Conservation (phyloP, 805 yeast species). For the Candida golubevii region DNA sequence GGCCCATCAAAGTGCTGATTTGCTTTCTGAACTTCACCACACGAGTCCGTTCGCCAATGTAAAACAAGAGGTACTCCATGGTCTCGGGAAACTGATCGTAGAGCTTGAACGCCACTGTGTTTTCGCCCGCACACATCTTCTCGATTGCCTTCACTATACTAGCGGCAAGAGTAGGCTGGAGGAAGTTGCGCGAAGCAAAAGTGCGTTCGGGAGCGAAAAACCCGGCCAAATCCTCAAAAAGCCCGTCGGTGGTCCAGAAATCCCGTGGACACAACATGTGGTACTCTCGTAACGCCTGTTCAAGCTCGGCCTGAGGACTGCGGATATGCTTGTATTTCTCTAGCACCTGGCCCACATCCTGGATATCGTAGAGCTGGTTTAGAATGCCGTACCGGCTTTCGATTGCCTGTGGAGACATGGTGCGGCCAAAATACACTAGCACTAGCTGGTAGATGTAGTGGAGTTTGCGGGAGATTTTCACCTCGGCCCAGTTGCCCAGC, state of each 20-base stretch:
- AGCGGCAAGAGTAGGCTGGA: slow-evolving; percentile 18
- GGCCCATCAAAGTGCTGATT: slow-evolving; percentile 18
- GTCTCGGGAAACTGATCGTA: slow-evolving; percentile 34
- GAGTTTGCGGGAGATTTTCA: slow-evolving; percentile 17
- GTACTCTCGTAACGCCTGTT: slow-evolving; percentile 18
- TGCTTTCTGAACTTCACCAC: slow-evolving; percentile 20
- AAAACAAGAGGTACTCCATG: slow-evolving; percentile 26
- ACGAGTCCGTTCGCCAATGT: slow-evolving; percentile 18
- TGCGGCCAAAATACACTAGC: slow-evolving; percentile 17
- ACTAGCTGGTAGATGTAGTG: slow-evolving; percentile 28
- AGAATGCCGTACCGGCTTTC: slow-evolving; percentile 18
- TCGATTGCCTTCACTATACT: slow-evolving; percentile 17
- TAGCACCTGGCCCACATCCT: slow-evolving; percentile 10
- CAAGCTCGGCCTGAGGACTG: slow-evolving; percentile 13
- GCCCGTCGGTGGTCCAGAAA: slow-evolving; percentile 10
- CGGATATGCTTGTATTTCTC: slow-evolving; percentile 1
- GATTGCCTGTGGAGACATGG: slow-evolving; percentile 12
- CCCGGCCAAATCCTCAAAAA: slow-evolving; percentile 22
- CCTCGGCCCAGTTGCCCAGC: slow-evolving; percentile 29
- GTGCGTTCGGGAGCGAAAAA: slow-evolving; percentile 31
- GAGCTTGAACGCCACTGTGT: slow-evolving; percentile 21
- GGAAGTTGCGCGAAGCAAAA: slow-evolving; percentile 21
- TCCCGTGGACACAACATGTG: slow-evolving; percentile 3
- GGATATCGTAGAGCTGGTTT: slow-evolving; percentile 26
- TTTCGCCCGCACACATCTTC: slow-evolving; percentile 16